Percentiles rank a stretch among this genome's conserved stretches.
Conservation (phyloP, 805 yeast genomes). For the Brettanomyces anomalus region DNA sequence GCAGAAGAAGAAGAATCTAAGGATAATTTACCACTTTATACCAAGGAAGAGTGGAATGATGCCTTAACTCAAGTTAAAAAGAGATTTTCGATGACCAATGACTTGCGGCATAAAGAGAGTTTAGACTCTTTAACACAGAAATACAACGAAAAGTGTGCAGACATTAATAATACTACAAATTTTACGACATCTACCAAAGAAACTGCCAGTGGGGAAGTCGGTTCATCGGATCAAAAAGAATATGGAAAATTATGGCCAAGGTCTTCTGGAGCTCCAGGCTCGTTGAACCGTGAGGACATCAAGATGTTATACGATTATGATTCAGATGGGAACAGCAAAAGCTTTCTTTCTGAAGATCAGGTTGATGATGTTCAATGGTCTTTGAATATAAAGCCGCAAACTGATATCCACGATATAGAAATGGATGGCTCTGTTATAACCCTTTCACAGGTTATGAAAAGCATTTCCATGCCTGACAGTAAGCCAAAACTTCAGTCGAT, state of each 20-base stretch:
- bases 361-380: too few relatives aligned
- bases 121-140: background rate
- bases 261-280: background rate
- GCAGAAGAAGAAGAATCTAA: background rate
- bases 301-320: conserved; percentile 1
- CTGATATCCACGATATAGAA: too few relatives aligned
- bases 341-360: conserved; percentile 1
- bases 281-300: conserved; percentile 2
- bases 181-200: background rate
- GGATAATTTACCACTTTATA: background rate
- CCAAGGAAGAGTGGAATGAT: conserved; percentile 1
- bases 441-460: conserved; percentile 1
- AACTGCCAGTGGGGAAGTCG: background rate
- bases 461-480: background rate
- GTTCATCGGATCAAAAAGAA: too few relatives aligned
- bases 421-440: background rate
- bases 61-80: background rate
- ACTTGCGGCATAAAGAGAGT: background rate
- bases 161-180: background rate
- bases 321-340: background rate
- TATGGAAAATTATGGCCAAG: background rate
- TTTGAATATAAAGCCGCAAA: too few relatives aligned
- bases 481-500: background rate
- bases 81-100: background rate
- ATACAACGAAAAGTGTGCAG: background rate